A percentile compares a stretch with the other conserved stretches of the same genome.
Evolutionary conservation across 495 filamentous ascomycete species (phyloP).

Genomic region (Neurospora sublineolata): DNA sequence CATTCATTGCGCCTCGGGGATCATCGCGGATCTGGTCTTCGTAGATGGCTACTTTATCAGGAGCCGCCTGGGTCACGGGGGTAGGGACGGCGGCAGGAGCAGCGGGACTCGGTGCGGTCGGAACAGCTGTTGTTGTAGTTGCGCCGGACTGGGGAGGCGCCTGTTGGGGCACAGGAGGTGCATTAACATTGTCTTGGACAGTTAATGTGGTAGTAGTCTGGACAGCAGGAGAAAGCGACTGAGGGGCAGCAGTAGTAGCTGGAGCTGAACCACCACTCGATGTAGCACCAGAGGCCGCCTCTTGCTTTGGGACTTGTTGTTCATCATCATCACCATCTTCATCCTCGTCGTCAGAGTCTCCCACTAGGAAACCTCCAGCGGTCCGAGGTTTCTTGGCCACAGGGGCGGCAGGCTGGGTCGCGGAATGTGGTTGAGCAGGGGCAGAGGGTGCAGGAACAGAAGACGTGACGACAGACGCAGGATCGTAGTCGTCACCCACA

Average conservation of each 20-base stretch:
- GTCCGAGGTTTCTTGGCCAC: constrained; percentile 50
- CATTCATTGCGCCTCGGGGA: constrained; percentile 77
- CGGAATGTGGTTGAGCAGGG: background rate
- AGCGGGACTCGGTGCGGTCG: constrained; percentile 3
- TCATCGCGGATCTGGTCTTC: constrained; percentile 87
- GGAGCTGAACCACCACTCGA: constrained; percentile 10
- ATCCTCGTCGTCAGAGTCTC: constrained; percentile 52
- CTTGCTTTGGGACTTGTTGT: no score
- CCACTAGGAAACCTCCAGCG: constrained; percentile 69
- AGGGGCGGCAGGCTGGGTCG: constrained; percentile 15
- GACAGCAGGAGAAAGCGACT: constrained; percentile 16
- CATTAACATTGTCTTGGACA: constrained; percentile 14
- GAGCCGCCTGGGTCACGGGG: constrained; percentile 38
- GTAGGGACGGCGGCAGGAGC: constrained; percentile 8
- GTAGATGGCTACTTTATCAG: constrained; percentile 71
- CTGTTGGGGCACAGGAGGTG: constrained; percentile 14
- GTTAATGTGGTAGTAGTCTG: constrained; percentile 7
- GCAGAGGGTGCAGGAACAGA: constrained; percentile 3
- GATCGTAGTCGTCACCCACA: constrained; percentile 37
- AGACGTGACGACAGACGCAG: constrained; percentile 30
- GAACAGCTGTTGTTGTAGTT: background rate
- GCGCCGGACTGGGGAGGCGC: background rate
- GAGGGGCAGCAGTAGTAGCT: constrained; percentile 5
- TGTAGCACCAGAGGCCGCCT: constrained; percentile 13
- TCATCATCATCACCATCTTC: constrained; percentile 16